Conservation (phyloP, 31 red algal species). For the Endocladia muricata region DNA sequence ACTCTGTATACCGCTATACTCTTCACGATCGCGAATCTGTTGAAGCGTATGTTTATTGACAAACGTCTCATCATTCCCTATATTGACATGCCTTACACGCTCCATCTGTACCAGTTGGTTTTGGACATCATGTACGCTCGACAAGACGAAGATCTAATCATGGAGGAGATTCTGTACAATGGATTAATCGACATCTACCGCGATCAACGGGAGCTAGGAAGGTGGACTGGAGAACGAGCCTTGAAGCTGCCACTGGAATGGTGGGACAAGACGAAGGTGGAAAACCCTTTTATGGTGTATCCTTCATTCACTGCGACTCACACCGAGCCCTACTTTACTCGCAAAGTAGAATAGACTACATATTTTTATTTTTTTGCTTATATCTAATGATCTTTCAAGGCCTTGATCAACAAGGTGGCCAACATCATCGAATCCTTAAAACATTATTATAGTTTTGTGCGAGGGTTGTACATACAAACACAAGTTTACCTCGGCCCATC, state of each 20-base stretch:
- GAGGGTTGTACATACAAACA: too few species aligned
- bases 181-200: slow-evolving; percentile 74
- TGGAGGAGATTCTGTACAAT: slow-evolving; percentile 72
- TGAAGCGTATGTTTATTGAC: slow-evolving; percentile 37
- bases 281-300: slow-evolving; percentile 23
- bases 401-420: too few species aligned
- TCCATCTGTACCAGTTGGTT: slow-evolving; percentile 54
- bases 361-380: too few species aligned
- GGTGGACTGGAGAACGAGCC: slow-evolving; percentile 60
- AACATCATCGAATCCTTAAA: too few species aligned
- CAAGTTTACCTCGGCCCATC: too few species aligned
- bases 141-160: slow-evolving; percentile 55
- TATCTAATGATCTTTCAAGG: too few species aligned
- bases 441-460: too few species aligned
- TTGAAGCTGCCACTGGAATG: slow-evolving; percentile 25
- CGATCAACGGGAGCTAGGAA: slow-evolving; percentile 34
- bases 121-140: slow-evolving; percentile 72
- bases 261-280: slow-evolving; percentile 47
- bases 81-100: slow-evolving; percentile 65
- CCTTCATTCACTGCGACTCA: slow-evolving; percentile 40
- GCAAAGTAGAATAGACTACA: slow-evolving; percentile 21
- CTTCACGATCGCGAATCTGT: slow-evolving; percentile 38
- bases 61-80: slow-evolving; percentile 34
- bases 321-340: slow-evolving; percentile 42
- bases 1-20: slow-evolving; percentile 52